Base-by-base conservation (phyloP, 768 basidiomycete genomes). In the Clitopilus hobsonii region DNA sequence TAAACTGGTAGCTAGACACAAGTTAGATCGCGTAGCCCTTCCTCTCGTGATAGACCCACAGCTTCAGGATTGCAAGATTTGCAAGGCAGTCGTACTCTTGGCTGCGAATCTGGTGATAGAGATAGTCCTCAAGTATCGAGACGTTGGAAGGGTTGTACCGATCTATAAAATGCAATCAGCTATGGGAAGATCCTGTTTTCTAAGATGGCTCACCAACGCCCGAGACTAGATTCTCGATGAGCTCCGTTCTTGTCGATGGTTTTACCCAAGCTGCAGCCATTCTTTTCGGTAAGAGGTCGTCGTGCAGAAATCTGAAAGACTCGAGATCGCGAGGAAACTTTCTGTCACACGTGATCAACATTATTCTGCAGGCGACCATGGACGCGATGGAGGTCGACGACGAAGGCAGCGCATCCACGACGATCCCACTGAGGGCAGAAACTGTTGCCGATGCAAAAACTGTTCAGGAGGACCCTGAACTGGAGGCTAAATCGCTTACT, bases 141-240 rank as follows among this genome's bases (percentile, higher is more conserved):
- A 96, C 85, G 69, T 98, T 98, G 52, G 88, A 86, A 38, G 96
- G 96, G 73, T 98, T 98, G 72, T 98, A 98, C 56, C 96, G 88
- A 77, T 98, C 96, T 97, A 47, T 55, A 49, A 49, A 45, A 53
- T 55, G 7, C 50, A 52, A 26, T 50, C 52, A 51, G 55, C 55
- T 50, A 36, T 16, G 56, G 32, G 26, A 52, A 13, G 6, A 45
- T 10, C 41, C 22, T 27, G 22, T 49, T 14, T 18, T 27, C 22
- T 10, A 23, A 50, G 20, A n/a, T 30, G 50, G 70, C 90, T 60
- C 58, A 91, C 91, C 92, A 48, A 94, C 92, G 41, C 92, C 92
- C 22, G 89, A 91, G 23, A 94, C 92, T 20, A 98, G 83, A 62
- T 89, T 87, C 65, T 96, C 91, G 55, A 98, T 96, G 63, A 91